Base-by-base conservation (phyloP, 2,329 filamentous ascomycete genomes). In the Aspergillus nomiae region DNA sequence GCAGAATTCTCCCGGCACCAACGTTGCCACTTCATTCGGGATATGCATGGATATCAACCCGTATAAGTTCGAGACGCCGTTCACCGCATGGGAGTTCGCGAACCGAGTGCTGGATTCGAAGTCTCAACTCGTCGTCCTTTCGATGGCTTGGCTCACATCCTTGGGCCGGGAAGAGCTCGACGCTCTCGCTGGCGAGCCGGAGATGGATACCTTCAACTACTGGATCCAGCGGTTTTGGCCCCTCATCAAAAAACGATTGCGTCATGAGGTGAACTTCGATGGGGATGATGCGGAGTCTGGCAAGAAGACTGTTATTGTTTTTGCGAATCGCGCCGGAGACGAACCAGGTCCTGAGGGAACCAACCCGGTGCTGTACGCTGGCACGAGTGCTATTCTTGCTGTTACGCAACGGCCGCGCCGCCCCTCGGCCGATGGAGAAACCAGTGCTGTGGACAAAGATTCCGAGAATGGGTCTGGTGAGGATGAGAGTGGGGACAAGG, bases 81-180 rank as follows among this genome's bases (percentile, higher is more conserved):
- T 83, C 79, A 80, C 80, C 2, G 82, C 78, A 4, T 89, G 85
- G 71, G 87, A 90, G 69, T 89, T 90, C 66, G 86, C 86, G 1
- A 84, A 78, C 56, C 81, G 83, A 19, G 85, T 85, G 34, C 73
- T 87, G 6, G 72, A 79, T 46, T 77, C 79, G 0, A 71, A 79
- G 14, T 81, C 84, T 0, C 80, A 81, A 54, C 70, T 89, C 26
- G 82, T 89, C 5, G 81, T 88, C 58, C 69, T 89, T 19, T 84
- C 80, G n/a, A 89, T 89, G 85, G 87, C 87, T 1, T 90, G 87
- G 87, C 72, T 89, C 28, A 87, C 85, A 19, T 73, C 80, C 32
- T 73, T 86, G 28, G 74, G 77, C 30, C 77, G 80, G 3, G 79
- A 82, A 28, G 84, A 86, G 62, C 71, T 87, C 32, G 73, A 75